phyloP scores from a whole-genome alignment of 2,329 filamentous ascomycete genomes.

The Colletotrichum sublineola region DNA sequence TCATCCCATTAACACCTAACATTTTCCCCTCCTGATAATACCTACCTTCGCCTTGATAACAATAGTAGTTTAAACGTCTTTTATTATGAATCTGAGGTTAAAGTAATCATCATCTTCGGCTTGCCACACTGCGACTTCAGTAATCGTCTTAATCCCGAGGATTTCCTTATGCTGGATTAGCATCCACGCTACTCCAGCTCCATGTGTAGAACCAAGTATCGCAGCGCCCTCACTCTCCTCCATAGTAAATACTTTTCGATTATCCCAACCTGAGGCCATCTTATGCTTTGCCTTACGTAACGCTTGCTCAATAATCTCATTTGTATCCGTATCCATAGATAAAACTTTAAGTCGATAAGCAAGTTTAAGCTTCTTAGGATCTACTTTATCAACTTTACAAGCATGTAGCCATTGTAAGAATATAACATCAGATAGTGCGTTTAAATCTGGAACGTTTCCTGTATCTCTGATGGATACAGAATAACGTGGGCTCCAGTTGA shows the following conservation, averaged over 20 bases:
- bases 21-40: too few species aligned
- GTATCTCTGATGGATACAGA: accelerated
- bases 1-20: too few species aligned
- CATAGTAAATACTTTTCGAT: background rate
- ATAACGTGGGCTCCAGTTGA: too few species aligned
- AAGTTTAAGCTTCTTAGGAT: background rate
- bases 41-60: too few species aligned
- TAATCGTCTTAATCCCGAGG: background rate
- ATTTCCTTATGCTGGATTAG: background rate
- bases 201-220: background rate
- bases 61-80: background rate
- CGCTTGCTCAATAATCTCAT: background rate
- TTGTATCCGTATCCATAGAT: background rate
- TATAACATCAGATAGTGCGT: background rate
- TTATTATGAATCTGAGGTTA: background rate
- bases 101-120: accelerated
- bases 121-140: background rate
- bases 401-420: background rate
- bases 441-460: background rate
- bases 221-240: background rate
- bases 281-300: background rate
- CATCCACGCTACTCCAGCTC: background rate
- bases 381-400: background rate
- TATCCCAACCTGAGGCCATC: background rate
- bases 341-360: background rate